Percentiles rank a stretch among this genome's conserved stretches.
Evolutionary conservation across 2,329 filamentous ascomycete species (phyloP).

Genomic region (Hypoxylon sp.): DNA sequence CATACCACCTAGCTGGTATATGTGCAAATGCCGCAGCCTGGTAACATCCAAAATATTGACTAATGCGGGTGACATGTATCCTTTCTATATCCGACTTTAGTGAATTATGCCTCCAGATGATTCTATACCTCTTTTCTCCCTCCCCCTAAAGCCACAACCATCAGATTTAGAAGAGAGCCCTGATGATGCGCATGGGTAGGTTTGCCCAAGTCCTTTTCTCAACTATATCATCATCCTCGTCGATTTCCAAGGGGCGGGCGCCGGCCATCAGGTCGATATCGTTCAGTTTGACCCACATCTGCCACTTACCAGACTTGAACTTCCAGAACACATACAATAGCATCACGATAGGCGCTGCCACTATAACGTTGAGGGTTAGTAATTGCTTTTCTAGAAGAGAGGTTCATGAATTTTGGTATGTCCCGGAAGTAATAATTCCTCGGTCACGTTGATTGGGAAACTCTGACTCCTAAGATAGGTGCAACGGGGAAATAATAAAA

Average conservation of each 20-base stretch:
- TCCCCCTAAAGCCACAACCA: background rate
- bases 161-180: constrained; percentile 55
- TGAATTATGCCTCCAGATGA: background rate
- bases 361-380: too few species aligned
- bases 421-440: too few species aligned
- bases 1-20: background rate
- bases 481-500: too few species aligned
- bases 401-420: too few species aligned
- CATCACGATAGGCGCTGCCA: constrained; percentile 71
- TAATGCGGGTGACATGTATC: background rate
- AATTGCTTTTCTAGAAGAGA: too few species aligned
- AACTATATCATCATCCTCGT: constrained; percentile 56
- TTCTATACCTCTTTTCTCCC: background rate
- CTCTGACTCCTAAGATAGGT: too few species aligned
- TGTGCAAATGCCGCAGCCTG: background rate
- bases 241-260: constrained; percentile 68
- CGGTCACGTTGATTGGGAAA: too few species aligned
- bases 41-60: background rate
- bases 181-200: constrained; percentile 55
- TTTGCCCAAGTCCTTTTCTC: constrained; percentile 57
- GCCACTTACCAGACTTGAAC: constrained; percentile 67
- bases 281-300: constrained; percentile 68
- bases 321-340: constrained; percentile 77
- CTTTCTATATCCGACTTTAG: background rate
- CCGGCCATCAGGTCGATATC: constrained; percentile 76